phyloP scores from a whole-genome alignment of 768 basidiomycete species.

The Rhodocollybia butyracea region DNA sequence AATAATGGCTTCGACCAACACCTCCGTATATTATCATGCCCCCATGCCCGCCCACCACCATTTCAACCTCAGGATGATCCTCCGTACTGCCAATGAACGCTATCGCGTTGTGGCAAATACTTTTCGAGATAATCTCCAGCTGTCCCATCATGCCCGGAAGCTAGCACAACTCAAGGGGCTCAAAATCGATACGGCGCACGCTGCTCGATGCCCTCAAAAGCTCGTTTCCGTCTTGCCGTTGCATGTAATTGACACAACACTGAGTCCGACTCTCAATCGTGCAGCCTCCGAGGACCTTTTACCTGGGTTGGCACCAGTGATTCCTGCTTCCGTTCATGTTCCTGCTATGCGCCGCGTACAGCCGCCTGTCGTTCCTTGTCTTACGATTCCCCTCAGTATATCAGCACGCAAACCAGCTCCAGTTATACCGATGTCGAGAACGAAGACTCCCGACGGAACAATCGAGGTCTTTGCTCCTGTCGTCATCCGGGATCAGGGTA shows the following conservation, averaged over 20 bases:
- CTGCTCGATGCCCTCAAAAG: slow-evolving; percentile 34
- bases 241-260: slow-evolving; percentile 30
- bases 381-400: neutral
- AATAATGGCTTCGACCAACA: slow-evolving; percentile 2
- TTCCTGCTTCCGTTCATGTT: neutral
- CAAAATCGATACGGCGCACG: slow-evolving; percentile 37
- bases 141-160: slow-evolving; percentile 46
- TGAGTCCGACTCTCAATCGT: slow-evolving; percentile 10
- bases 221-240: slow-evolving; percentile 38
- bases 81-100: slow-evolving; percentile 41
- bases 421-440: neutral
- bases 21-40: slow-evolving; percentile 4
- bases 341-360: neutral
- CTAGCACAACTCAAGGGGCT: slow-evolving; percentile 44
- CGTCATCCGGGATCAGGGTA: neutral
- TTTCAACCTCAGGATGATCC: slow-evolving; percentile 34
- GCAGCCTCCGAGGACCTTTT: slow-evolving; percentile 12
- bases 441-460: neutral
- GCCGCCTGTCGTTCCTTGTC: slow-evolving; percentile 4
- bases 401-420: neutral
- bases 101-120: slow-evolving; percentile 35
- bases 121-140: slow-evolving; percentile 30
- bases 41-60: slow-evolving; percentile 25
- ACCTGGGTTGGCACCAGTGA: slow-evolving; percentile 15
- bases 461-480: neutral